A percentile compares a stretch with the other conserved stretches of the same genome.
These are phyloP conservation scores for Bruguiera parviflora DNA, from an alignment of 345 rosid genomes.

Conservation along the genomic window DNA sequence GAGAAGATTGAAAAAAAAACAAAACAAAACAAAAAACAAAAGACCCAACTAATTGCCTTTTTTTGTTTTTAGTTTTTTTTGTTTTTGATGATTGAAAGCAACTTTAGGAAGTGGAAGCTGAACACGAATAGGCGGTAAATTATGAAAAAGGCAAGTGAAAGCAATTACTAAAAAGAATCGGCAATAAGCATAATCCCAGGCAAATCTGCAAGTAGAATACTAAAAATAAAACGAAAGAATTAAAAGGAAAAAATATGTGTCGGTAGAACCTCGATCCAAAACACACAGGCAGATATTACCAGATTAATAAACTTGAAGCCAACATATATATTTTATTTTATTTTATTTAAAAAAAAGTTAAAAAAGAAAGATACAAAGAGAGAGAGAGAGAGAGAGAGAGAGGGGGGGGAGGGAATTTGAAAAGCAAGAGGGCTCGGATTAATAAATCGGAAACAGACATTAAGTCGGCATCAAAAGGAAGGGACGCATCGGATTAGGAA, in stretches of 20 bases:
- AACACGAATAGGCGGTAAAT: not conserved
- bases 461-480: not conserved
- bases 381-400: not conserved
- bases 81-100: too few species aligned
- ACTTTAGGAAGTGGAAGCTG: too few species aligned
- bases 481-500: not conserved
- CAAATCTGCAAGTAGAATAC: too few species aligned
- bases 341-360: not conserved
- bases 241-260: not conserved
- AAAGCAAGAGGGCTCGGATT: conserved; percentile 15
- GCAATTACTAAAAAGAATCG: not conserved
- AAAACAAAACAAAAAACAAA: too few species aligned
- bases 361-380: not conserved
- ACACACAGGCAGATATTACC: not conserved
- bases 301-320: not conserved
- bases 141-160: not conserved
- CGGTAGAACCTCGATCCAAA: not conserved
- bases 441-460: conserved; percentile 15
- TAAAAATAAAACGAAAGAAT: too few species aligned
- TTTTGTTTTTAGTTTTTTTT: too few species aligned
- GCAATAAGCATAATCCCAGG: not conserved
- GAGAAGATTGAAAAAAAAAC: too few species aligned
- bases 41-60: too few species aligned
- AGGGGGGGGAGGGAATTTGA: not conserved
- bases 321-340: not conserved